Percentiles rank a stretch among this genome's conserved stretches.
Conservation (phyloP, 1,139 yeast genomes). For the Blastobotrys elegans region DNA sequence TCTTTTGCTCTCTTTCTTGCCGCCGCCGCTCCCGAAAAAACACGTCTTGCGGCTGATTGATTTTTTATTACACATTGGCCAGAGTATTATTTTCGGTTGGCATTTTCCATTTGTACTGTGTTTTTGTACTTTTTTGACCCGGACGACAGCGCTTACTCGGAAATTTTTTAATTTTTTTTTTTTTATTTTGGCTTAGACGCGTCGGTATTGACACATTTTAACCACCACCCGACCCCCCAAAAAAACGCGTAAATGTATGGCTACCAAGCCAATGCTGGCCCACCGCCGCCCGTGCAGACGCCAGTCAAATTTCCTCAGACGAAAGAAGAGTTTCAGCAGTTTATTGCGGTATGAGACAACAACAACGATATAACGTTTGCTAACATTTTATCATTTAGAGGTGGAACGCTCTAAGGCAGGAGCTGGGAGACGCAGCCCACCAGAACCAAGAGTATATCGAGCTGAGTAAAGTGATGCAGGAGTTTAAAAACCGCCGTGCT, state of each 20-base stretch:
- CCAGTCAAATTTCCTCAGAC: conserved; percentile 2
- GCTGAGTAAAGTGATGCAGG: conserved; percentile 28
- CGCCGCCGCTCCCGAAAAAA: too few relatives aligned
- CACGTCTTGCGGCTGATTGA: too few relatives aligned
- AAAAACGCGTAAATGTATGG: conserved; percentile 1
- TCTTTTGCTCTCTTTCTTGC: too few relatives aligned
- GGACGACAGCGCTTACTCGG: too few relatives aligned
- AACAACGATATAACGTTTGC: too few relatives aligned
- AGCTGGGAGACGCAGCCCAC: conserved; percentile 37
- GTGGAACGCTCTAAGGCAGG: conserved; percentile 31
- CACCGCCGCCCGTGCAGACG: background rate
- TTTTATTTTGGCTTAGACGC: background rate
- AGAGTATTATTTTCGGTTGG: too few relatives aligned
- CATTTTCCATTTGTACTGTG: too few relatives aligned
- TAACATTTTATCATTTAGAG: too few relatives aligned
- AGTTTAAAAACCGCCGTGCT: conserved; percentile 34
- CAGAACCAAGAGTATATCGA: conserved; percentile 34
- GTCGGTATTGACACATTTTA: too few relatives aligned
- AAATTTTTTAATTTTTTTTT: conserved; percentile 4
- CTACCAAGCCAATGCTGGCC: background rate
- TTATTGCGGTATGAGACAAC: conserved; percentile 1
- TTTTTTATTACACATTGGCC: too few relatives aligned
- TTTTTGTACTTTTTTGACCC: too few relatives aligned
- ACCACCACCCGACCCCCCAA: too few relatives aligned
- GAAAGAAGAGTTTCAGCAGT: conserved; percentile 7